Evolutionary conservation across 2,329 filamentous ascomycete genomes (phyloP).

Genomic region (Sporothrix brasiliensis): DNA sequence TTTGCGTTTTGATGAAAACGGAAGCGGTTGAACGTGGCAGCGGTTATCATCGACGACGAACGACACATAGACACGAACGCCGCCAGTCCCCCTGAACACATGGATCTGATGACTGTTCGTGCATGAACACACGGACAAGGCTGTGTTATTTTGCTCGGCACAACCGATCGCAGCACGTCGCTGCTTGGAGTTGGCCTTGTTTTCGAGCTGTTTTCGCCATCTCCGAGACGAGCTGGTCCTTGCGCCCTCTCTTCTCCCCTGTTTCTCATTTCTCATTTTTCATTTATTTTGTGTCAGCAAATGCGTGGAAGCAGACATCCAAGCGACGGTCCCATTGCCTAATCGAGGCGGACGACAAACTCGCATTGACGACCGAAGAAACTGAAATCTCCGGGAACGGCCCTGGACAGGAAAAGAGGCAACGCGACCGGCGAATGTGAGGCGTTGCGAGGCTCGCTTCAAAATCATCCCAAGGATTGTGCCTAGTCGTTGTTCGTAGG

Average conservation of each 20-base stretch:
- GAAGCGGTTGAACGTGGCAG: background rate
- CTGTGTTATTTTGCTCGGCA: background rate
- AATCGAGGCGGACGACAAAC: background rate
- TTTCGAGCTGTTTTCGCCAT: background rate
- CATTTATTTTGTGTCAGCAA: background rate
- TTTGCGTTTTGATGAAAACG: background rate
- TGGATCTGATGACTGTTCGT: background rate
- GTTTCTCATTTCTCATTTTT: background rate
- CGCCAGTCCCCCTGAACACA: background rate
- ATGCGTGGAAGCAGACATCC: background rate
- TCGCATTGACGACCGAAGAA: slow-evolving; percentile 9
- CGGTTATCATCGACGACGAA: background rate
- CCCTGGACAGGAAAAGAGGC: slow-evolving; percentile 13
- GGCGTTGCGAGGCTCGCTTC: background rate
- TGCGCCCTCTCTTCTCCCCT: background rate
- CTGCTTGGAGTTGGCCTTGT: background rate
- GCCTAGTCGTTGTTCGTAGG: background rate
- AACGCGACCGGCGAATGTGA: background rate
- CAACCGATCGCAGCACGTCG: slow-evolving; percentile 13
- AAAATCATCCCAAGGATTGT: background rate
- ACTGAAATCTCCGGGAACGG: background rate
- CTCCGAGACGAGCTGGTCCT: slow-evolving; percentile 9
- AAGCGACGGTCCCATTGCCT: background rate
- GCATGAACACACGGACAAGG: slow-evolving; percentile 12
- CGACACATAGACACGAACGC: slow-evolving; percentile 14